Base-by-base conservation (phyloP, 352 stramenopile species). In the Phytophthora cactorum region DNA sequence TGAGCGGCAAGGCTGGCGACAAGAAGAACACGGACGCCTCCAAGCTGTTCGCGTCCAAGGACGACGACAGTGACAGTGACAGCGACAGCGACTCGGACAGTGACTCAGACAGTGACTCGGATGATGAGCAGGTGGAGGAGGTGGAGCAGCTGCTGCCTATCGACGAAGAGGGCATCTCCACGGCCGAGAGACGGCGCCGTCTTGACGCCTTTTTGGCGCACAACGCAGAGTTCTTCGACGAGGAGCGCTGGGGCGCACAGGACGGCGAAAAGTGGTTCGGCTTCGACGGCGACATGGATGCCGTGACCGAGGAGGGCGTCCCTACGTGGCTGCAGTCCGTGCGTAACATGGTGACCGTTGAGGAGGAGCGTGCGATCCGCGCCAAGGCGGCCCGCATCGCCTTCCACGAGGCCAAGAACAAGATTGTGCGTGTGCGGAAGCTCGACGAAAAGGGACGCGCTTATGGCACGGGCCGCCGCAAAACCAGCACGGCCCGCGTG, bases 401-500 rank as follows among this genome's bases (percentile, higher is more conserved):
- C 15, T 81, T 90, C 63, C 84, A 89, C 52, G 74, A 92, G 46
- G 86, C 85, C 53, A 89, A 84, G 65, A 91, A 83, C 73, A 91
- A 91, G 69, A 74, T 93, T 9, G 68, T 86, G 65, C 88, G 88
- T 44, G 64, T 86, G 44, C 75, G 76, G 51, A 86, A 90, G 67
- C 69, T 93, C 31, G 89, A 96, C 70, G 82, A 85, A 51, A 70
- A 90, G 52, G 89, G 86, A 29, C 89, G 89, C 45, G 86, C 89
- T 41, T 96, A 98, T 74, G 95, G 92, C 56, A 95, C 93, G 31
- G 95, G 95, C 47, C 92, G 92, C 46, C 94, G 97, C 12, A 99
- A 99, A 82, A 97, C 87, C n/a, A 92, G 90, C 43, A 88, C 87
- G 36, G 96, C 97, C 8, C 88, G 94, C 45, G 97, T 98, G 59